A percentile compares a stretch with the other conserved stretches of the same genome.
These are phyloP conservation scores for Cronartium ribicola DNA, from an alignment of 1,284 basidiomycete species.

Conservation along the genomic window DNA sequence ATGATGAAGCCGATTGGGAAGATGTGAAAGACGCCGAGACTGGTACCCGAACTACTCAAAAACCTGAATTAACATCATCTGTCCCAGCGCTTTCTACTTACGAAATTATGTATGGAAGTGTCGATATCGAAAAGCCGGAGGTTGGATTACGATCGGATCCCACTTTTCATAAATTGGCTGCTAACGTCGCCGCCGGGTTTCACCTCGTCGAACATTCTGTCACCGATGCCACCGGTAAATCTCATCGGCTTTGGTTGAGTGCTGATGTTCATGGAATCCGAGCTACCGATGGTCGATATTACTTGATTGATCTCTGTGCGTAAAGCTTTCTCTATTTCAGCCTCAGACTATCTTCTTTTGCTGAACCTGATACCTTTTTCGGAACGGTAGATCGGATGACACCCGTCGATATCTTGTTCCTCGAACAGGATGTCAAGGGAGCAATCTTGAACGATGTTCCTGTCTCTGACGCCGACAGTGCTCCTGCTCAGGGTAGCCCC, in stretches of 20 bases:
- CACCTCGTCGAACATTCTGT: constrained; percentile 58
- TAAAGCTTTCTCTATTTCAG: background rate
- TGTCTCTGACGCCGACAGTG: background rate
- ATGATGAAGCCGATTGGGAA: constrained; percentile 45
- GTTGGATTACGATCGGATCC: constrained; percentile 53
- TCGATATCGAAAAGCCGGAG: constrained; percentile 56
- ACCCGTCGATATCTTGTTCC: constrained; percentile 35
- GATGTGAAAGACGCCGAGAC: constrained; percentile 63
- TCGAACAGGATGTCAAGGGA: constrained; percentile 40
- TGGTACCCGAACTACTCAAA: constrained; percentile 68
- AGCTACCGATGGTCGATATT: constrained; percentile 58
- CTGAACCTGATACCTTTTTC: background rate
- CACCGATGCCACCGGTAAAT: constrained; percentile 53
- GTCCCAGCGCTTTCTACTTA: constrained; percentile 52
- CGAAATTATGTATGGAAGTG: constrained; percentile 58
- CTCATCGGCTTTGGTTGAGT: constrained; percentile 57
- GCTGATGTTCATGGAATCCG: constrained; percentile 60
- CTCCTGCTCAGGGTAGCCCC: background rate
- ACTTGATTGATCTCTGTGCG: constrained; percentile 57
- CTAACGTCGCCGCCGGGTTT: constrained; percentile 56
- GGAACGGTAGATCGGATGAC: constrained; percentile 33
- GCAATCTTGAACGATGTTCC: constrained; percentile 33
- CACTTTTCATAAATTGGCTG: constrained; percentile 57
- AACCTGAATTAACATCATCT: constrained; percentile 53
- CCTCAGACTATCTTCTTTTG: background rate